A percentile compares a stretch with the other conserved stretches of the same genome.
These are phyloP conservation scores for Bryoglossum gracile DNA, from an alignment of 495 filamentous ascomycete genomes.

Conservation along the genomic window DNA sequence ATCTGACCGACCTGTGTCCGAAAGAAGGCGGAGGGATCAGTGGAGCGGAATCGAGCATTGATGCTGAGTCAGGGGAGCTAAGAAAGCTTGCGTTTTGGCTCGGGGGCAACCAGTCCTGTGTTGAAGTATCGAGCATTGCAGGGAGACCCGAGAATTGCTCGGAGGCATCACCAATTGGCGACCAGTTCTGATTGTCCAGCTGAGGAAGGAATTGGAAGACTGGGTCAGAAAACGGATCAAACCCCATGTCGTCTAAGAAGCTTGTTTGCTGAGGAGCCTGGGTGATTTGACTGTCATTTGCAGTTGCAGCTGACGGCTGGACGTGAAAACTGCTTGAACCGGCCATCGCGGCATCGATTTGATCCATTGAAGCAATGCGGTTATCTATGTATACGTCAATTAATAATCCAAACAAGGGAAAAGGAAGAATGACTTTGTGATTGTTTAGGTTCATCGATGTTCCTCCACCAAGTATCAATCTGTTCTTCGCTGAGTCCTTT, in stretches of 20 bases:
- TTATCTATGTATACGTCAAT: too few relatives aligned
- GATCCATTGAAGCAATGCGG: too few relatives aligned
- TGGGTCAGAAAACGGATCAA: background rate
- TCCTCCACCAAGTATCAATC: slow-evolving; percentile 14
- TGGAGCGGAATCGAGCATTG: too few relatives aligned
- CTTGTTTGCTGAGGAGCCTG: background rate
- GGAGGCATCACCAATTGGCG: slow-evolving; percentile 2
- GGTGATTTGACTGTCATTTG: too few relatives aligned
- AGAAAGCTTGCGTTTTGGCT: too few relatives aligned
- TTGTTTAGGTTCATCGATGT: too few relatives aligned
- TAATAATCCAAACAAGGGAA: too few relatives aligned
- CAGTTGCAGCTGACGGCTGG: background rate
- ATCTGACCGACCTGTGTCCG: background rate
- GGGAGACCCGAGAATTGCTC: background rate
- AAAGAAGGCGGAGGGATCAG: too few relatives aligned
- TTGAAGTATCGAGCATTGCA: background rate
- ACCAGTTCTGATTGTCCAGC: slow-evolving; percentile 4
- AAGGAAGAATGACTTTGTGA: too few relatives aligned
- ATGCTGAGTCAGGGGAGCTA: too few relatives aligned
- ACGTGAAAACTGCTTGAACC: background rate
- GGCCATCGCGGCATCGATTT: too few relatives aligned
- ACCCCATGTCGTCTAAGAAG: background rate
- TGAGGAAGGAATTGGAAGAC: background rate
- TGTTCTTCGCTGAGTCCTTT: slow-evolving; percentile 13
- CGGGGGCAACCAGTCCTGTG: too few relatives aligned